Percentiles rank a stretch among this genome's conserved stretches.
phyloP scores from a whole-genome alignment of 352 stramenopile species.

The Pythium biforme region DNA sequence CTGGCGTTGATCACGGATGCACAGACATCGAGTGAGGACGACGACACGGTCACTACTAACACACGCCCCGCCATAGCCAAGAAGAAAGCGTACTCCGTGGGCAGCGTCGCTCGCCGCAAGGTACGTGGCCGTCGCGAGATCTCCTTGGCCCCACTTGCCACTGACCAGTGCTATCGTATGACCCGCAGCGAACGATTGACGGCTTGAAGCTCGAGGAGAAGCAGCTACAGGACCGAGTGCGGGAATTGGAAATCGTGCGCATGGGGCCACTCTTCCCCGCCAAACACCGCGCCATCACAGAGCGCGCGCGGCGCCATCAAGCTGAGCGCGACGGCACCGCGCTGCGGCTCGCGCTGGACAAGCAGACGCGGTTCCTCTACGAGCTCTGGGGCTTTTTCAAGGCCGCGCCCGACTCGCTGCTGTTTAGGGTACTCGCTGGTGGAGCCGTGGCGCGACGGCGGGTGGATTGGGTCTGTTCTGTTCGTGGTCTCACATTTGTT shows the following conservation, averaged over 20 bases:
- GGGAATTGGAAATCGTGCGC: background rate
- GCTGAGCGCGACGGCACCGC: background rate
- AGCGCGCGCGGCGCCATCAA: background rate
- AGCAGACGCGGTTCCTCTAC: background rate
- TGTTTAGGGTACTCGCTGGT: background rate
- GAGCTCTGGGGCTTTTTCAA: background rate
- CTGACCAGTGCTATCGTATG: background rate
- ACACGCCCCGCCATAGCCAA: too few relatives aligned
- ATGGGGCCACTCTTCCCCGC: background rate
- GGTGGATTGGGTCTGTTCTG: background rate
- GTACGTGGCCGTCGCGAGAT: background rate
- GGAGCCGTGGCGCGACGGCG: background rate
- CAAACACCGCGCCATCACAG: background rate
- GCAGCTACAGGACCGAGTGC: background rate
- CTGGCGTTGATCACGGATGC: background rate
- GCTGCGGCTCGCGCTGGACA: background rate
- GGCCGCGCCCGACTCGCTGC: background rate
- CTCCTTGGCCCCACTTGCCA: background rate
- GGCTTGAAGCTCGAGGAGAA: background rate
- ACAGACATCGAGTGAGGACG: background rate
- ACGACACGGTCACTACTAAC: background rate
- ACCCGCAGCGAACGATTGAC: background rate
- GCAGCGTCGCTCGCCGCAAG: background rate
- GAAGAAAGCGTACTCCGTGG: background rate
- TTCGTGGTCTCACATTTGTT: background rate